These are phyloP conservation scores for Luffa aegyptiaca DNA, from an alignment of 306 rosid genomes.

Conservation along the genomic window DNA sequence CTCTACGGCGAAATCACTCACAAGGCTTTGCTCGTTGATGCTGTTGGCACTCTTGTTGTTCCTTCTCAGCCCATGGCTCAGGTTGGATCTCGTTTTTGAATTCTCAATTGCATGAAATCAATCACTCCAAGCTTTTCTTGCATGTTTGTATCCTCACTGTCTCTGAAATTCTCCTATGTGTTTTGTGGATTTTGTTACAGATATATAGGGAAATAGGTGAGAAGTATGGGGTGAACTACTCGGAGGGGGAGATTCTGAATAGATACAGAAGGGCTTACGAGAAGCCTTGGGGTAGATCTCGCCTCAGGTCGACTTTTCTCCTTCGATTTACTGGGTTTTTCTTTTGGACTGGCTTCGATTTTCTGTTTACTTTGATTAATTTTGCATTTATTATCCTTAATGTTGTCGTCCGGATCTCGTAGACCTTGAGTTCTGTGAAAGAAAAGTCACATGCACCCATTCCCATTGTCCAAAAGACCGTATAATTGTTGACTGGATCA, in stretches of 20 bases:
- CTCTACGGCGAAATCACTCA: constrained; percentile 79
- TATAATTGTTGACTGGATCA: neutral
- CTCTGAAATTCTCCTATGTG: neutral
- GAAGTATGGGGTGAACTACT: constrained; percentile 78
- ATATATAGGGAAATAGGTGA: constrained; percentile 75
- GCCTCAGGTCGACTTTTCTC: constrained; percentile 53
- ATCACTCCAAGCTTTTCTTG: neutral
- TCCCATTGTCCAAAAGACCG: neutral
- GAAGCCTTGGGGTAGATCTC: constrained; percentile 96
- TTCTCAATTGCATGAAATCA: neutral
- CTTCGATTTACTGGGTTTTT: constrained; percentile 1
- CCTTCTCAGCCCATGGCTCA: constrained; percentile 99
- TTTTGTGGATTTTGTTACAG: constrained; percentile 22
- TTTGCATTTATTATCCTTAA: neutral
- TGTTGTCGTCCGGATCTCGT: neutral
- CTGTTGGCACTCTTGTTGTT: constrained; percentile 84
- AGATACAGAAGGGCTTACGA: constrained; percentile 85
- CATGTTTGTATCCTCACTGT: neutral
- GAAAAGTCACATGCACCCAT: neutral
- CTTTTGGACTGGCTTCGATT: neutral
- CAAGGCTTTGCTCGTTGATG: constrained; percentile 87
- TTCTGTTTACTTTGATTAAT: neutral
- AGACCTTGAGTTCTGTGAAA: neutral
- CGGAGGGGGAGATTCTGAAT: constrained; percentile 74
- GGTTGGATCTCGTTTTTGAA: constrained; percentile 22